These are phyloP conservation scores for Didymella glomerata DNA, from an alignment of 2,329 filamentous ascomycete species.

Conservation along the genomic window DNA sequence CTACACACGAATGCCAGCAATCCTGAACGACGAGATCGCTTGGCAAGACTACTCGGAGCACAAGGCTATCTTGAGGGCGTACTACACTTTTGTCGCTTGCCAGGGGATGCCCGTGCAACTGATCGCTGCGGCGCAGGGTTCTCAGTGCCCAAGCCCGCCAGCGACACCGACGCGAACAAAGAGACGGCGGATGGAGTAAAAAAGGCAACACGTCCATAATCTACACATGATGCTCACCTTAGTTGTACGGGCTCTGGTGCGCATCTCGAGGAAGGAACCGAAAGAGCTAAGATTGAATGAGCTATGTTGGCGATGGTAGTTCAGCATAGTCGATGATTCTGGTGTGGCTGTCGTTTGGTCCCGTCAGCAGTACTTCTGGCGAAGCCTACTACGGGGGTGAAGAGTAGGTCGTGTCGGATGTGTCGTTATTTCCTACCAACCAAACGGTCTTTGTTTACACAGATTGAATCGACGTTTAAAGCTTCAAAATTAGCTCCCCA, in stretches of 20 bases:
- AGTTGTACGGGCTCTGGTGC: not conserved
- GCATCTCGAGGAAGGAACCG: too few species aligned
- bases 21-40: constrained; percentile 22
- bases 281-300: not conserved
- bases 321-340: too few species aligned
- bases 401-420: too few species aligned
- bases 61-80: constrained; percentile 24
- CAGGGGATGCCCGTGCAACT: too few species aligned
- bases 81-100: constrained; percentile 17
- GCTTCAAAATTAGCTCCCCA: too few species aligned
- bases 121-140: not conserved
- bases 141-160: constrained; percentile 1
- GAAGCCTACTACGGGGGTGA: too few species aligned
- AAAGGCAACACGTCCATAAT: not conserved
- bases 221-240: not conserved
- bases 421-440: too few species aligned
- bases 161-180: constrained; percentile 1
- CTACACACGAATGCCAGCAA: constrained; percentile 18
- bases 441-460: too few species aligned
- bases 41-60: constrained; percentile 26
- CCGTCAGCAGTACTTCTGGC: too few species aligned
- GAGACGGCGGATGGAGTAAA: not conserved
- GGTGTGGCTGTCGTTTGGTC: too few species aligned
- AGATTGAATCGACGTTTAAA: too few species aligned
- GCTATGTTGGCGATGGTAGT: too few species aligned